Base-by-base conservation (phyloP, 768 basidiomycete species). In the Xerocomus brunneocitrinus region DNA sequence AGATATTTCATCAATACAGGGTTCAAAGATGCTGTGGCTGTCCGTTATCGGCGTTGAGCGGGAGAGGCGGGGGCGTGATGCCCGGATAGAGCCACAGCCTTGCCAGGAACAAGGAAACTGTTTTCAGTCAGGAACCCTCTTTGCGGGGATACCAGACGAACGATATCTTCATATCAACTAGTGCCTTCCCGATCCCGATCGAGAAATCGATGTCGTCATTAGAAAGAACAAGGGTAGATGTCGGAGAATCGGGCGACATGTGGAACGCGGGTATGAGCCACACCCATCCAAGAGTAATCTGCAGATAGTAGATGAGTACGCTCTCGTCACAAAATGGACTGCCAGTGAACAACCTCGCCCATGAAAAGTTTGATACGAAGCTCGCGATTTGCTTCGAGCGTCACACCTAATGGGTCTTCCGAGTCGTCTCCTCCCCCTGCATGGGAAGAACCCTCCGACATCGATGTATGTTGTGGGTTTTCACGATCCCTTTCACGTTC, bases 181-280 rank as follows among this genome's bases (percentile, higher is more conserved):
- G 77, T 24, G 76, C 71, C 47, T 76, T 76, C 4, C 91, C 91
- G 5, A 88, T 68, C 3, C 91, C 91, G 4, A 91, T 66, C 6
- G 90, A 76, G 62, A 92, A 93, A 68, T 92, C 91, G 22, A 90
- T 59, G 44, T 91, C 87, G 57, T 84, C 81, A 30, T 76, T 73
- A 19, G 76, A 74, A 31, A 91, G 67, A 10, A 67, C 58, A 25
- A 87, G 52, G 24, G 36, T 57, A 7, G 65, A 49, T n/a, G 63
- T 56, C 8, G 70, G 63, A 4, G 75, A 73, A 35, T 78, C 74
- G 41, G 80, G 76, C 1, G 80, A 73, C 74, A 91, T 80, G 63
- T 93, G 89, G 72, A 93, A 93, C 0, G 83, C 76, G 0, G 91
- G 91, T 54, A 94, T 81, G 63, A 93, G 77, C 91, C 91, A 93